Conservation (phyloP, 2,329 filamentous ascomycete genomes). For the Aspergillus sp. region DNA sequence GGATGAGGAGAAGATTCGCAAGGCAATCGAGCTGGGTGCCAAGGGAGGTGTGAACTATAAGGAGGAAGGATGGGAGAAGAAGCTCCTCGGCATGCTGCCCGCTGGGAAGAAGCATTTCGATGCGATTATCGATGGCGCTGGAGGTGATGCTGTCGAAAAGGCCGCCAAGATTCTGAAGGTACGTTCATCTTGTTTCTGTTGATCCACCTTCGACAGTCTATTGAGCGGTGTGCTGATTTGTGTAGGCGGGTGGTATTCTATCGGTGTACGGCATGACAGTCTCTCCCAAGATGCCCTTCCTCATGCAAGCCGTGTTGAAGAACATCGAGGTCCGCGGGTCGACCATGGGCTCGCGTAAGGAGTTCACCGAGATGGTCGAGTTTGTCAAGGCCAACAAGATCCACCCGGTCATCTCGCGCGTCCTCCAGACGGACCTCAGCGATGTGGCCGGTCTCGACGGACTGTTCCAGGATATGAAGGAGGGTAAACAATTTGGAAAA, state of each 20-base stretch:
- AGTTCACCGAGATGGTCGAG: conserved; percentile 86
- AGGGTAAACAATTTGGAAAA: conserved; percentile 86
- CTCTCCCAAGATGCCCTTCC: conserved; percentile 78
- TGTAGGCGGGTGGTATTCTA: conserved; percentile 73
- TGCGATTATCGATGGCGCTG: conserved; percentile 85
- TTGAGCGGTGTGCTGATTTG: neutral
- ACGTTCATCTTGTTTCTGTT: conserved; percentile 14
- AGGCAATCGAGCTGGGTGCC: conserved; percentile 70
- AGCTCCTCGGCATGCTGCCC: conserved; percentile 59
- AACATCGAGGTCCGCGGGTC: conserved; percentile 84
- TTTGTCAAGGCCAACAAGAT: conserved; percentile 76
- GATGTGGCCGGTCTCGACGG: conserved; percentile 76
- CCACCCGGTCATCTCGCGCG: conserved; percentile 72
- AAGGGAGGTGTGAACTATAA: conserved; percentile 81
- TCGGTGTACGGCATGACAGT: conserved; percentile 89
- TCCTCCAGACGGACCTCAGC: conserved; percentile 66
- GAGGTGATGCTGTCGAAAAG: conserved; percentile 76
- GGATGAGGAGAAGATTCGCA: conserved; percentile 70
- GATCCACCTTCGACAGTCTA: neutral
- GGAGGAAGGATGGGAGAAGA: conserved; percentile 76
- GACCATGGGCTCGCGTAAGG: conserved; percentile 87
- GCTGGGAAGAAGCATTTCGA: conserved; percentile 69
- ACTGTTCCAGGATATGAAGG: conserved; percentile 85
- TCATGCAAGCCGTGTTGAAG: conserved; percentile 78
- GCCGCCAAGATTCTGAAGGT: conserved; percentile 68